Percentiles rank a stretch among this genome's conserved stretches.
phyloP scores from a whole-genome alignment of 2,329 filamentous ascomycete genomes.

The Leptographium radiaticola region DNA sequence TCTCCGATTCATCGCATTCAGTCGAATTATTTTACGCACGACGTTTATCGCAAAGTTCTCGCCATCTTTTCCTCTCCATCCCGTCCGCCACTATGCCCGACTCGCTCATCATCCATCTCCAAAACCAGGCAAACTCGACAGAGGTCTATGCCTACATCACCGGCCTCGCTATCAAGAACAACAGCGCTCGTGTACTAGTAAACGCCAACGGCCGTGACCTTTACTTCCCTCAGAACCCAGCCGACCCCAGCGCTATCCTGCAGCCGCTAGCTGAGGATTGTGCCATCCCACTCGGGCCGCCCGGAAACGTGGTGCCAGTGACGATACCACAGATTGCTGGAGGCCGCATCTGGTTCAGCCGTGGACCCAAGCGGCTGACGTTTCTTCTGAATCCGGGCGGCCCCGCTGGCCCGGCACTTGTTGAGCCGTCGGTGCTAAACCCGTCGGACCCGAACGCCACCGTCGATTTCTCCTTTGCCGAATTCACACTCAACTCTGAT shows the following conservation, averaged over 20 bases:
- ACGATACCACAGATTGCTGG: conserved; percentile 52
- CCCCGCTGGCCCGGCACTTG: conserved; percentile 39
- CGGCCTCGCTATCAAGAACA: conserved; percentile 39
- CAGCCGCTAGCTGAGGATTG: conserved; percentile 39
- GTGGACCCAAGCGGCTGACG: conserved; percentile 36
- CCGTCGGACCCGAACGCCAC: conserved; percentile 39
- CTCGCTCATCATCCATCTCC: conserved; percentile 38
- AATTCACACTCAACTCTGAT: conserved; percentile 44
- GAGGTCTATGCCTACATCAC: conserved; percentile 54
- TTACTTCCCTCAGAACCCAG: conserved; percentile 43
- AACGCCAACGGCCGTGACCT: conserved; percentile 34
- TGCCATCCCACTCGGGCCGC: conserved; percentile 44
- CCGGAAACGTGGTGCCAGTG: conserved; percentile 38
- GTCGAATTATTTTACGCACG: too few relatives aligned
- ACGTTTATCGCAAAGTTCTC: too few relatives aligned
- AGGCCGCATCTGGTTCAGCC: conserved; percentile 50
- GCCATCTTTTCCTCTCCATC: background rate
- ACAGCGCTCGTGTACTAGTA: conserved; percentile 23
- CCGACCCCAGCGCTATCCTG: conserved; percentile 21
- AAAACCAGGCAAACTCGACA: conserved; percentile 39
- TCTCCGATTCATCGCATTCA: too few relatives aligned
- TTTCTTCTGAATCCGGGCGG: conserved; percentile 46
- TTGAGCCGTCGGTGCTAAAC: conserved; percentile 56
- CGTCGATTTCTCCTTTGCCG: conserved; percentile 43
- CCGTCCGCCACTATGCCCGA: conserved; percentile 19